A percentile compares a stretch with the other conserved stretches of the same genome.
Conservation (phyloP, 2,329 filamentous ascomycete genomes). For the Botrytis byssoidea region DNA sequence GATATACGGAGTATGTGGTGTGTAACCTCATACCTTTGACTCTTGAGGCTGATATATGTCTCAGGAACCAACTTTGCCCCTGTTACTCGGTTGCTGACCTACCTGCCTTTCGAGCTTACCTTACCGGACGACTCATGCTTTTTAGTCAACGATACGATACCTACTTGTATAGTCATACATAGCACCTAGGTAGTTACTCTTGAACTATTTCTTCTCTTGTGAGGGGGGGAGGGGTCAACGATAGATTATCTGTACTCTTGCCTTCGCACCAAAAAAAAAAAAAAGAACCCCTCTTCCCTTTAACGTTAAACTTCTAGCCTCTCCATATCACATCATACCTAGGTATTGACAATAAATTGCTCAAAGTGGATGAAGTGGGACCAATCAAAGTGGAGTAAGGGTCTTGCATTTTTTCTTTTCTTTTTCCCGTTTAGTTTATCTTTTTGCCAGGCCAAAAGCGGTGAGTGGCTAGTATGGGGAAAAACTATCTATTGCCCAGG, state of each 20-base stretch:
- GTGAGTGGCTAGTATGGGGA: background rate
- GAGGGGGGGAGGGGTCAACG: background rate
- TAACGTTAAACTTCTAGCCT: slow-evolving; percentile 4
- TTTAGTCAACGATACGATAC: background rate
- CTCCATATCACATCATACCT: slow-evolving; percentile 1
- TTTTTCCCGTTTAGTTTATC: background rate
- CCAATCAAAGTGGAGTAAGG: slow-evolving; percentile 2
- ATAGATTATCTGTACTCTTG: background rate
- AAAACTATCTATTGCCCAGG: background rate
- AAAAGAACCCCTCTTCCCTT: slow-evolving; percentile 2
- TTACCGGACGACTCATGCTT: background rate
- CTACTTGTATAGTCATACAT: background rate
- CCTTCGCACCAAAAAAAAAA: background rate
- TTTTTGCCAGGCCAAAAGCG: background rate
- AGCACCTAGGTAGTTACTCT: background rate
- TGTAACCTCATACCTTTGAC: background rate
- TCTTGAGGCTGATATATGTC: background rate
- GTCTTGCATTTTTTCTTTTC: background rate
- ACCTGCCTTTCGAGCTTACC: background rate
- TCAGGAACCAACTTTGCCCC: background rate
- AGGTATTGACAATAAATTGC: background rate
- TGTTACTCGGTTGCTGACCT: background rate
- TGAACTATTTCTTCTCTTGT: background rate
- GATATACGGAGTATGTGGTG: background rate
- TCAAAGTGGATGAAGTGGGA: background rate